Percentiles rank a stretch among this genome's conserved stretches.
These are phyloP conservation scores for Mimosa pudica DNA, from an alignment of 306 rosid species.

Conservation along the genomic window DNA sequence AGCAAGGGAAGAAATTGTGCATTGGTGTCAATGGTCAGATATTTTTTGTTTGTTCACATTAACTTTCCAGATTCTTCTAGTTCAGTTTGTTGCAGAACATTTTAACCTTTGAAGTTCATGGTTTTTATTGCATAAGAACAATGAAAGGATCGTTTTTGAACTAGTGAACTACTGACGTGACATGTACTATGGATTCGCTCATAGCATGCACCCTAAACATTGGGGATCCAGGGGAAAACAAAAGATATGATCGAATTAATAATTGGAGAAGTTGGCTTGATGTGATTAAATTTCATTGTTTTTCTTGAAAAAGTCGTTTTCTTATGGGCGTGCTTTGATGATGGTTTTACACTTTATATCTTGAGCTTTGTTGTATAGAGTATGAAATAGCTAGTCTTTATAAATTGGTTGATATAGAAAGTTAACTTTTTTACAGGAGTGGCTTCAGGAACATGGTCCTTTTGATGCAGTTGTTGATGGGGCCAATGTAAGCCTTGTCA, in stretches of 20 bases:
- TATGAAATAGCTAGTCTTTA: conserved; percentile 31
- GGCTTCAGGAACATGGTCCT: conserved; percentile 82
- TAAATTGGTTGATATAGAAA: conserved; percentile 50
- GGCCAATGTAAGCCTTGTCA: conserved; percentile 74
- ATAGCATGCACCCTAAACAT: neutral
- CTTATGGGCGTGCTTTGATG: conserved; percentile 19
- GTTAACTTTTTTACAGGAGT: conserved; percentile 66
- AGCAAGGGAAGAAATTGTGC: neutral
- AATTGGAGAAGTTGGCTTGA: neutral
- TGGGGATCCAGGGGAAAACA: neutral
- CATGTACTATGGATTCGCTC: neutral
- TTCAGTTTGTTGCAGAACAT: neutral
- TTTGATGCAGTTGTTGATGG: conserved; percentile 94
- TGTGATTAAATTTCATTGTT: neutral
- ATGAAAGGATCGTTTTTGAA: neutral
- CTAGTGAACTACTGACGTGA: neutral
- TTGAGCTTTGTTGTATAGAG: conserved; percentile 30
- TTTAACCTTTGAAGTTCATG: neutral
- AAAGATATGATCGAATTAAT: neutral
- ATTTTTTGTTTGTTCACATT: neutral
- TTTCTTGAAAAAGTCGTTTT: conserved; percentile 13
- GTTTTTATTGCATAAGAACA: neutral
- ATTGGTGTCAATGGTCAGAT: neutral
- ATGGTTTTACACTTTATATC: conserved; percentile 24
- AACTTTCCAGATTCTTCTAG: neutral